A percentile compares a stretch with the other conserved stretches of the same genome.
phyloP scores from a whole-genome alignment of 148 eudicot species.

The Chenopodium suecicum region DNA sequence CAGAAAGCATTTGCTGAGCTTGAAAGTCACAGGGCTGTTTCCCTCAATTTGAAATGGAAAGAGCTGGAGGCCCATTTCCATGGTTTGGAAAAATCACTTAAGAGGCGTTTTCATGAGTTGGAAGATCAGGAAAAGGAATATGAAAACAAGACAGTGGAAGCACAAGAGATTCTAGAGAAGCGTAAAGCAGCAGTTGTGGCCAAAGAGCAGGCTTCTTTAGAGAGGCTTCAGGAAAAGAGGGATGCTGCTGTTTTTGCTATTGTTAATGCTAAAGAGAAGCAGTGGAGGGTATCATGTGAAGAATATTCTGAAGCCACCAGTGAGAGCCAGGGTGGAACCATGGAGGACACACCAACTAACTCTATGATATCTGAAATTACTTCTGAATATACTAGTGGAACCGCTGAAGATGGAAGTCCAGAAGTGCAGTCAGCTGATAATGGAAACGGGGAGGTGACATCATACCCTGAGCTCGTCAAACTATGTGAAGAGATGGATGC shows the following conservation, averaged over 20 bases:
- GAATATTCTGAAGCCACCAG: conserved; percentile 32
- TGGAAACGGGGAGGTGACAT: conserved; percentile 53
- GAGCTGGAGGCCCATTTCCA: conserved; percentile 97
- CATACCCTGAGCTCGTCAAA: conserved; percentile 75
- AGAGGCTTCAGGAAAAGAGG: conserved; percentile 89
- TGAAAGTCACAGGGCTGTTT: conserved; percentile 86
- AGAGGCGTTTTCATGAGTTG: conserved; percentile 91
- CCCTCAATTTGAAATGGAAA: conserved; percentile 95
- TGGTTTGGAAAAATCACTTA: conserved; percentile 92
- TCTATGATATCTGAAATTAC: conserved; percentile 48
- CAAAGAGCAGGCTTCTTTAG: conserved; percentile 75
- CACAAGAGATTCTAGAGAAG: conserved; percentile 61
- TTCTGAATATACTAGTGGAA: conserved; percentile 30
- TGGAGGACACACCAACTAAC: conserved; percentile 54
- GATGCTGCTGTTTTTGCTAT: conserved; percentile 90
- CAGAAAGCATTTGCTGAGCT: conserved; percentile 99
- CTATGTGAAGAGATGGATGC: conserved; percentile 85
- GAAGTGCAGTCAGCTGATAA: conserved; percentile 46
- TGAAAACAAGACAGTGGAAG: conserved; percentile 65
- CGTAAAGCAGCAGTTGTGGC: conserved; percentile 77
- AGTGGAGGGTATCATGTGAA: conserved; percentile 45
- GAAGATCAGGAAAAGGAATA: conserved; percentile 96
- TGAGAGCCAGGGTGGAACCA: conserved; percentile 42
- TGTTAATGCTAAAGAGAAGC: conserved; percentile 65
- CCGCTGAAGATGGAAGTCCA: conserved; percentile 36